Percentiles rank a stretch among this genome's conserved stretches.
Conservation (phyloP, 1,139 yeast species). For the Scheffersomyces quercinus region DNA sequence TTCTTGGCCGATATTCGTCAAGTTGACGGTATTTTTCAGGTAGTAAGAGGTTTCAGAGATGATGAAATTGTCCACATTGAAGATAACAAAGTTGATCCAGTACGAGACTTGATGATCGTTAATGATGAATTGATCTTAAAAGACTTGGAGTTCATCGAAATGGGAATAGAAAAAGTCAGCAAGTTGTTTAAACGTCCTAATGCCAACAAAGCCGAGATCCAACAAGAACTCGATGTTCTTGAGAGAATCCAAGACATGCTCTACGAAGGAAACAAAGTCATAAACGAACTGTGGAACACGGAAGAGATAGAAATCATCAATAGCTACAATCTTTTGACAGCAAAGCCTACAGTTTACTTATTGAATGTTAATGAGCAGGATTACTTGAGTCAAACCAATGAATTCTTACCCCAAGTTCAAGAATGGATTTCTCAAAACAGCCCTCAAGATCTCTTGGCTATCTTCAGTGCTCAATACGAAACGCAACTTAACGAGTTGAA, state of each 20-base stretch:
- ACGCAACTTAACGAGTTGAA: constrained; percentile 31
- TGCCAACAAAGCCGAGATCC: constrained; percentile 26
- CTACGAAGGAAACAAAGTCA: constrained; percentile 59
- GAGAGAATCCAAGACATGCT: constrained; percentile 50
- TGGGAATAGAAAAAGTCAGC: constrained; percentile 46
- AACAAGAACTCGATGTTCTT: constrained; percentile 47
- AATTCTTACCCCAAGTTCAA: constrained; percentile 42
- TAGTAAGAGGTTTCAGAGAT: constrained; percentile 65
- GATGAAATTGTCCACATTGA: constrained; percentile 76
- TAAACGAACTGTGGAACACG: constrained; percentile 42
- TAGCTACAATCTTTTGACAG: constrained; percentile 61
- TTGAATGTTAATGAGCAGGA: constrained; percentile 63
- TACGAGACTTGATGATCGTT: constrained; percentile 66
- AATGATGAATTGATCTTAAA: constrained; percentile 72
- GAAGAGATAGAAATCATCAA: constrained; percentile 61
- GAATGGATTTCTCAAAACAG: constrained; percentile 58
- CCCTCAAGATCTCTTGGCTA: constrained; percentile 53
- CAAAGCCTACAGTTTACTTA: constrained; percentile 67
- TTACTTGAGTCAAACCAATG: constrained; percentile 44
- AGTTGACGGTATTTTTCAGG: constrained; percentile 74
- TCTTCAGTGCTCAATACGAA: constrained; percentile 65
- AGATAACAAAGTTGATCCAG: constrained; percentile 60
- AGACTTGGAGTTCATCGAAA: constrained; percentile 67
- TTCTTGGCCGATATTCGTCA: constrained; percentile 69
- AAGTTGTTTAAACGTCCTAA: constrained; percentile 46